Conservation (phyloP, 208 protist species). For the Acanthamoeba lenticulata region DNA sequence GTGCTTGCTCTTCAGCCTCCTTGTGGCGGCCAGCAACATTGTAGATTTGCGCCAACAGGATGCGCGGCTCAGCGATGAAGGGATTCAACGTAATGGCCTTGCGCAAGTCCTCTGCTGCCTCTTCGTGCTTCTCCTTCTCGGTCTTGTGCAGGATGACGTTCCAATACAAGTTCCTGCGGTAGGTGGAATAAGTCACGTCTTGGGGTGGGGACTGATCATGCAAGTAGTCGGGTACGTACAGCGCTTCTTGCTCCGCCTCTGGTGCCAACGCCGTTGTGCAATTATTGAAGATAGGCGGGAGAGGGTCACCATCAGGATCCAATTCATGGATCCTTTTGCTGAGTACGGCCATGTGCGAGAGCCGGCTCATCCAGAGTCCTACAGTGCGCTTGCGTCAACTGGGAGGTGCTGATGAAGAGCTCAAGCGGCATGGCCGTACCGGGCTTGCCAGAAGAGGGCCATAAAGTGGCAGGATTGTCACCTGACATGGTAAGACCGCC, state of each 20-base stretch:
- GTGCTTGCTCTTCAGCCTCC: background rate
- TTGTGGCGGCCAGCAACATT: background rate
- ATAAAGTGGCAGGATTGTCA: background rate
- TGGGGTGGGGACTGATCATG: background rate
- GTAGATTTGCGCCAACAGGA: background rate
- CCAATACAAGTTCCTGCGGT: constrained; percentile 1
- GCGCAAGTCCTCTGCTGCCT: background rate
- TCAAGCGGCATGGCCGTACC: background rate
- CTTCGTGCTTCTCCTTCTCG: background rate
- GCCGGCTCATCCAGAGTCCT: constrained; percentile 5
- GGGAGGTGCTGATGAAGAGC: background rate
- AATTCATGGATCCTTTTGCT: background rate
- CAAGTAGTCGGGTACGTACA: background rate
- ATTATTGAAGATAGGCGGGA: background rate
- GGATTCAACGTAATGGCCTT: background rate
- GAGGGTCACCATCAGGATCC: background rate
- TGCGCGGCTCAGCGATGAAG: background rate
- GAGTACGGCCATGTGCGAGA: background rate
- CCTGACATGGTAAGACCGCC: background rate
- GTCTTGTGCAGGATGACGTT: background rate
- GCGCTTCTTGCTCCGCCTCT: background rate
- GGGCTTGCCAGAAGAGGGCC: background rate
- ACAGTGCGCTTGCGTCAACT: background rate
- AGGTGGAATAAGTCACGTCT: background rate
- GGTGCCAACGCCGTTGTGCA: background rate